Evolutionary conservation across 2,329 filamentous ascomycete genomes (phyloP).

Genomic region (Fusarium subglutinans): DNA sequence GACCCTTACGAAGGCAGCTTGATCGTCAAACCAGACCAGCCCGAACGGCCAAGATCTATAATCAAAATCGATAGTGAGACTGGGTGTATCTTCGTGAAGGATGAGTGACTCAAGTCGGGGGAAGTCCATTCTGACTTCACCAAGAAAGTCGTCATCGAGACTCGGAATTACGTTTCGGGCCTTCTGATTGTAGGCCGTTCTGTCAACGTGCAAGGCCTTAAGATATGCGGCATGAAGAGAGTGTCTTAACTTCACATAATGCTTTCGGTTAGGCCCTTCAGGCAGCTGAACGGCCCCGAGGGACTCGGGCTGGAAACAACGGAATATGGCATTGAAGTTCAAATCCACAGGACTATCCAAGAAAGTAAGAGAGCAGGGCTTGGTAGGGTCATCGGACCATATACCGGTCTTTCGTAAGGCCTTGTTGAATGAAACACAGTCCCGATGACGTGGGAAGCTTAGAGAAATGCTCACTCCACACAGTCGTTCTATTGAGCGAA

Average conservation of each 20-base stretch:
- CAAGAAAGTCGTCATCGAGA: neutral
- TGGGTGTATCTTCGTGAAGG: neutral
- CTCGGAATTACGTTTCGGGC: fast-evolving
- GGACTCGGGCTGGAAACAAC: fast-evolving
- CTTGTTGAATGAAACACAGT: neutral
- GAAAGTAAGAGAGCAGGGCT: neutral
- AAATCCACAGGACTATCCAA: no score
- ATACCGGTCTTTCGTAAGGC: fast-evolving
- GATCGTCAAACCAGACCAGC: neutral
- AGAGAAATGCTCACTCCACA: neutral
- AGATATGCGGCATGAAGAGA: neutral
- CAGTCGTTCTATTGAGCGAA: neutral
- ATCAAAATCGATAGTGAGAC: neutral
- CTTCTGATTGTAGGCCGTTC: neutral
- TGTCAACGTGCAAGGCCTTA: neutral
- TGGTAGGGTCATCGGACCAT: neutral
- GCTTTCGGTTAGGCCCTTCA: fast-evolving
- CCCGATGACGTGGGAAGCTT: neutral
- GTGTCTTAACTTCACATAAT: neutral
- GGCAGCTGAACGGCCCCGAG: neutral
- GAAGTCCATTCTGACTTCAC: neutral
- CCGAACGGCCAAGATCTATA: neutral
- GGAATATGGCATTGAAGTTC: neutral
- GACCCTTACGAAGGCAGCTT: neutral
- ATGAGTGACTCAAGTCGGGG: neutral